A percentile compares a stretch with the other conserved stretches of the same genome.
phyloP scores from a whole-genome alignment of 805 yeast species.

The Yamadazyma sp. region DNA sequence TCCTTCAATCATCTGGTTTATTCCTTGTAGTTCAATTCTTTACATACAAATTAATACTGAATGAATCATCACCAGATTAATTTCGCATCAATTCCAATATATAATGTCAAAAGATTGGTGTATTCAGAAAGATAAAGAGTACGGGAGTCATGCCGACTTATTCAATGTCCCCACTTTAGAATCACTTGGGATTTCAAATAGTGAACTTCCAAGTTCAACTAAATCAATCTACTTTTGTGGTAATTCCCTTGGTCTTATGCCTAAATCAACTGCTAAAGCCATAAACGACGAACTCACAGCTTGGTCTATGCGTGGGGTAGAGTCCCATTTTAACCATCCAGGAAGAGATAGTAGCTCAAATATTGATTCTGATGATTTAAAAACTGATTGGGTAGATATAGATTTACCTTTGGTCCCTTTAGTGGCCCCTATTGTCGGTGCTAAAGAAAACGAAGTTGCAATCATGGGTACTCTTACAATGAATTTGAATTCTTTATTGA shows the following conservation, averaged over 20 bases:
- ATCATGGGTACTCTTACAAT: constrained; percentile 83
- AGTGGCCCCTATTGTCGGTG: constrained; percentile 77
- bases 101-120: constrained; percentile 6
- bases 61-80: constrained; percentile 59
- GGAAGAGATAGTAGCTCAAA: constrained; percentile 47
- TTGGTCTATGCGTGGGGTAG: constrained; percentile 81
- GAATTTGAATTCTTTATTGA: constrained; percentile 71
- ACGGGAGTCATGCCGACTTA: constrained; percentile 28
- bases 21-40: neutral
- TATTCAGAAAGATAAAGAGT: constrained; percentile 36
- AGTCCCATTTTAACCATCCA: constrained; percentile 77
- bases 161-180: constrained; percentile 67
- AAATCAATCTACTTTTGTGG: constrained; percentile 73
- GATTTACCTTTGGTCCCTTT: constrained; percentile 73
- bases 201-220: constrained; percentile 12
- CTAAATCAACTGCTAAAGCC: constrained; percentile 54
- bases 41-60: constrained; percentile 77
- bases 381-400: constrained; percentile 66
- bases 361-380: neutral
- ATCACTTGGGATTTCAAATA: constrained; percentile 49
- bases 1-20: neutral
- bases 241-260: constrained; percentile 92
- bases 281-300: constrained; percentile 70
- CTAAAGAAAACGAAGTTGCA: constrained; percentile 72
- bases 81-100: no score